phyloP scores from a whole-genome alignment of 768 basidiomycete species.

The Coprinopsis marcescibilis region DNA sequence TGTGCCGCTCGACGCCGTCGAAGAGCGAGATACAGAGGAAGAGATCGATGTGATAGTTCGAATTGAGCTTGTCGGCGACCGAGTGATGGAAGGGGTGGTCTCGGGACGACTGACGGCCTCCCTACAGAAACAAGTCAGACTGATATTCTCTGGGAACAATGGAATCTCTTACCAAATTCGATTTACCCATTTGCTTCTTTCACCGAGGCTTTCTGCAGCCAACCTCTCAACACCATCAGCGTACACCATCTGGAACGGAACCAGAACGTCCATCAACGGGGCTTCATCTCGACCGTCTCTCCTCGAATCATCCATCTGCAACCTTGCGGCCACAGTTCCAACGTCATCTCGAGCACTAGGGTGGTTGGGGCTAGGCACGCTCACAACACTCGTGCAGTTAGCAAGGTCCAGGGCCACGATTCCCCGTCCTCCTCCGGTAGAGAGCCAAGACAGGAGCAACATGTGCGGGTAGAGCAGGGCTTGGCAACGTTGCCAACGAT shows the following conservation, averaged over 20 bases:
- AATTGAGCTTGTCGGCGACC: slow-evolving; percentile 54
- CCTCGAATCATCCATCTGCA: slow-evolving; percentile 40
- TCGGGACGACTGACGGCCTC: slow-evolving; percentile 65
- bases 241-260: slow-evolving; percentile 90
- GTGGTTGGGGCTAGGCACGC: slow-evolving; percentile 75
- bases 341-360: slow-evolving; percentile 80
- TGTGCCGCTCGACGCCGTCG: slow-evolving; percentile 37
- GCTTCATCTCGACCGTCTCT: slow-evolving; percentile 29
- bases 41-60: slow-evolving; percentile 58
- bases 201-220: slow-evolving; percentile 82
- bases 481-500: slow-evolving; percentile 76
- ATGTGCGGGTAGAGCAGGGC: slow-evolving; percentile 80
- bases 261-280: slow-evolving; percentile 64
- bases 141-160: slow-evolving; percentile 7
- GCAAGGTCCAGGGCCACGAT: slow-evolving; percentile 83
- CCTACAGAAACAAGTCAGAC: slow-evolving; percentile 36
- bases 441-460: slow-evolving; percentile 83
- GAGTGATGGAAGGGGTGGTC: slow-evolving; percentile 41
- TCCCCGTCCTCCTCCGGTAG: slow-evolving; percentile 75
- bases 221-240: slow-evolving; percentile 84
- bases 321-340: slow-evolving; percentile 74
- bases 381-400: slow-evolving; percentile 82
- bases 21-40: slow-evolving; percentile 6
- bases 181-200: slow-evolving; percentile 88
- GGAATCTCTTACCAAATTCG: slow-evolving; percentile 72